These are phyloP conservation scores for Termitomyces sp. DNA, from an alignment of 1,284 basidiomycete genomes.

Conservation along the genomic window DNA sequence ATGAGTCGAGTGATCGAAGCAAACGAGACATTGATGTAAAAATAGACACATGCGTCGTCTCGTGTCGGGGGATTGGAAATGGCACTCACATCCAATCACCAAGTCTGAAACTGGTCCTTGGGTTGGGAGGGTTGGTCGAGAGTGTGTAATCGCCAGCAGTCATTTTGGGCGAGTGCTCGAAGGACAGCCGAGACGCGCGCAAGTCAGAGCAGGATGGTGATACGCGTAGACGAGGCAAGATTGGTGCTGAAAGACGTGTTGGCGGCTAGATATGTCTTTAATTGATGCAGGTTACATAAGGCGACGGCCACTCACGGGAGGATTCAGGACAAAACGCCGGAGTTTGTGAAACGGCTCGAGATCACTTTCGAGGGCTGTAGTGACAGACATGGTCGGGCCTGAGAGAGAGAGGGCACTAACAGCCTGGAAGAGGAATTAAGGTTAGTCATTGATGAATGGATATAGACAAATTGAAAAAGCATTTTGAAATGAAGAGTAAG, in stretches of 20 bases:
- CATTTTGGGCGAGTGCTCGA: constrained; percentile 17
- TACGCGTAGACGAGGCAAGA: neutral
- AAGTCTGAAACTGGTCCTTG: constrained; percentile 61
- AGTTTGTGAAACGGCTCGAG: constrained; percentile 54
- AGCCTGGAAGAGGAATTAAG: constrained; percentile 37
- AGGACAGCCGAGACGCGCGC: constrained; percentile 16
- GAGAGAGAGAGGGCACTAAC: constrained; percentile 46
- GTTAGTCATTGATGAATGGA: constrained; percentile 15
- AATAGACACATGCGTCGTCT: constrained; percentile 14
- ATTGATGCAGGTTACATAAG: constrained; percentile 23
- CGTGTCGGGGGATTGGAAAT: constrained; percentile 11
- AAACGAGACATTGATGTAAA: constrained; percentile 19
- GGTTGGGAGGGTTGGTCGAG: constrained; percentile 71
- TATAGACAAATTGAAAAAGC: constrained; percentile 14
- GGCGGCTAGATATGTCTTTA: constrained; percentile 14
- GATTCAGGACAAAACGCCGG: constrained; percentile 36
- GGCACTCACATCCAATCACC: constrained; percentile 76
- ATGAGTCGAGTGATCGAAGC: constrained; percentile 16
- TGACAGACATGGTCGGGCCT: constrained; percentile 39
- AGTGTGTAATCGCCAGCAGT: constrained; percentile 43
- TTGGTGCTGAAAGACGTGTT: constrained; percentile 11
- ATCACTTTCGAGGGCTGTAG: constrained; percentile 54
- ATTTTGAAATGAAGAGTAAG: constrained; percentile 8
- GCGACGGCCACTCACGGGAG: constrained; percentile 28
- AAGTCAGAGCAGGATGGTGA: constrained; percentile 28